These are phyloP conservation scores for Mycosarcoma mackinlayi DNA, from an alignment of 1,284 basidiomycete species.

Conservation along the genomic window DNA sequence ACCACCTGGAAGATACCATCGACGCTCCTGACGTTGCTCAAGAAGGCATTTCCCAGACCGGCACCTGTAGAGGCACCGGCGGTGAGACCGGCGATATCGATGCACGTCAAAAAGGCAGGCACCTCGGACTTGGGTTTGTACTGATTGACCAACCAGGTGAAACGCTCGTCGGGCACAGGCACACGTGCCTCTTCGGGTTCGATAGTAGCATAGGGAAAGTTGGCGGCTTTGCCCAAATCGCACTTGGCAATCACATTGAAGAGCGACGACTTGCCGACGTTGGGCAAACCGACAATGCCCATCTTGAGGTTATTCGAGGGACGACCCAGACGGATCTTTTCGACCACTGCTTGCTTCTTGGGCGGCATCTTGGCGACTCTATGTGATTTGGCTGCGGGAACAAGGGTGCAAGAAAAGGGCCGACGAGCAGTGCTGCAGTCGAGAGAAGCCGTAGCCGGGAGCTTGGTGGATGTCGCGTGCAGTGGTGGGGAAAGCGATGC, in stretches of 20 bases:
- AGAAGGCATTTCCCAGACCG: constrained; percentile 96
- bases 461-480: not conserved
- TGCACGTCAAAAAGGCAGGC: constrained; percentile 95
- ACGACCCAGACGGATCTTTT: constrained; percentile 64
- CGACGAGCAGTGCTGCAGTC: constrained; percentile 8
- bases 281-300: constrained; percentile 68
- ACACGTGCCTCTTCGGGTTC: constrained; percentile 78
- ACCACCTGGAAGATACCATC: constrained; percentile 99
- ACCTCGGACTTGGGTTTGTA: constrained; percentile 92
- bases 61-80: constrained; percentile 96
- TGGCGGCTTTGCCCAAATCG: constrained; percentile 93
- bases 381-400: constrained; percentile 35
- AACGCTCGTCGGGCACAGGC: constrained; percentile 93
- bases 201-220: constrained; percentile 98
- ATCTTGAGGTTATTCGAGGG: constrained; percentile 68
- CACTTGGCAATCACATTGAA: constrained; percentile 88
- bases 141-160: constrained; percentile 89
- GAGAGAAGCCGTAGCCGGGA: not conserved
- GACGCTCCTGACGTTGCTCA: constrained; percentile 96
- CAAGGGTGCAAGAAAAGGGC: constrained; percentile 27
- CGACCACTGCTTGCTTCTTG: constrained; percentile 52
- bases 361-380: constrained; percentile 60
- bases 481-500: not conserved
- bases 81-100: constrained; percentile 98
- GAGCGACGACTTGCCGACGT: constrained; percentile 67